Base-by-base conservation (phyloP, 768 basidiomycete species). In the Tricholoma terreum region DNA sequence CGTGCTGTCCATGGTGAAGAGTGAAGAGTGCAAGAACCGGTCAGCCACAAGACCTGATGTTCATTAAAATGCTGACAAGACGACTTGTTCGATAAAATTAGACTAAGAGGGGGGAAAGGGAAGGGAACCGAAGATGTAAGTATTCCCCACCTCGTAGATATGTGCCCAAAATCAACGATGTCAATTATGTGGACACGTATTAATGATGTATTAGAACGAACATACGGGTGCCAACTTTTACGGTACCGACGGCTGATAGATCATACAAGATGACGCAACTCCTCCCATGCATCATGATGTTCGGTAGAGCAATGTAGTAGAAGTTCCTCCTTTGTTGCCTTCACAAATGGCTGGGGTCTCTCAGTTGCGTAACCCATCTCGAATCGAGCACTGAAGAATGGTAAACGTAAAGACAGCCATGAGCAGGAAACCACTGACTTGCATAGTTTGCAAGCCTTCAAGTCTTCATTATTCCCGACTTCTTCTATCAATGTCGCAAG, bases 231-330 rank as follows among this genome's bases (percentile, higher is more conserved):
- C 15, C 46, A 17, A 31, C 12, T 10, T 17, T 55, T 11, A 46
- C 43, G 31, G 27, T 33, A 10, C 12, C n/a, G 45, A 24, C 48
- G 48, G 34, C 36, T 36, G 30, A 35, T 35, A 35, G 10, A n/a
- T 59, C 27, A 65, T 31, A 59, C 52, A 46, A 49, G 52, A 36
- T 40, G 50, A 31, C 75, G 77, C 34, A 81, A 60, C 24, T 67
- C 65, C n/a, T 77, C 67, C 83, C 84, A 86, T 15, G 75, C 79
- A 3, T 70, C 60, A 4, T 74, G 75, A 51, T 86, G 85, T 58
- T 80, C 77, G 12, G 63, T 68, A 60, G 71, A 66, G 64, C 79
- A 82, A 61, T 86, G 85, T 40, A 64, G 68, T 3, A 80, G 65
- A n/a, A 82, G 73, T 49, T 75, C 68, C 46, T 81, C 77, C 35